Percentiles rank a stretch among this genome's conserved stretches.
Evolutionary conservation across 768 basidiomycete genomes (phyloP).

Genomic region (Plicaturopsis crispa): DNA sequence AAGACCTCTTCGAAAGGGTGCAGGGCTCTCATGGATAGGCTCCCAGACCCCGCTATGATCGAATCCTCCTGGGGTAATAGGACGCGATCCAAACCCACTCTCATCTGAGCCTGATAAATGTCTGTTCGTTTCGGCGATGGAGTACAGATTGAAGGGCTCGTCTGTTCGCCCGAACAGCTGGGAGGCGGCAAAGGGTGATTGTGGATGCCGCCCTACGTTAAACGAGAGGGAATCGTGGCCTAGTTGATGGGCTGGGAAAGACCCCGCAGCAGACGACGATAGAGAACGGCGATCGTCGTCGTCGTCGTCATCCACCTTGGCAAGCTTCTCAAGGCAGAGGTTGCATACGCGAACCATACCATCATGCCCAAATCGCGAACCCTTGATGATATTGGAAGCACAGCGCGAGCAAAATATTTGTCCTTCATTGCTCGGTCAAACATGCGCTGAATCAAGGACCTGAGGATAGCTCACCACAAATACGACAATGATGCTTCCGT

Average conservation of each 20-base stretch:
- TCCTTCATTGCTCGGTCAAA: constrained; percentile 49
- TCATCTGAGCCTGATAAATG: constrained; percentile 48
- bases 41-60: constrained; percentile 41
- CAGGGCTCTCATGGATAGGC: constrained; percentile 45
- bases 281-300: constrained; percentile 85
- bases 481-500: constrained; percentile 94
- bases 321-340: constrained; percentile 86
- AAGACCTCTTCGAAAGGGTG: constrained; percentile 69
- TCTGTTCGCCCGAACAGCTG: constrained; percentile 75
- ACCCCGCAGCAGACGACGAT: constrained; percentile 58
- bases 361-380: constrained; percentile 85
- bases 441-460: background rate
- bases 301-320: constrained; percentile 82
- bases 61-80: constrained; percentile 36
- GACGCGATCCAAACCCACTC: constrained; percentile 41
- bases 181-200: constrained; percentile 84
- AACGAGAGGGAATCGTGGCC: constrained; percentile 27
- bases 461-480: constrained; percentile 64
- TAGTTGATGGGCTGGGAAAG: constrained; percentile 60
- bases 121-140: constrained; percentile 70
- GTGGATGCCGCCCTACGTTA: constrained; percentile 45
- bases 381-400: constrained; percentile 95
- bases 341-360: constrained; percentile 97
- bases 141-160: constrained; percentile 75
- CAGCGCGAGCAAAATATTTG: constrained; percentile 98